These are phyloP conservation scores for Aspergillus indologenus DNA, from an alignment of 495 filamentous ascomycete species.

Conservation along the genomic window DNA sequence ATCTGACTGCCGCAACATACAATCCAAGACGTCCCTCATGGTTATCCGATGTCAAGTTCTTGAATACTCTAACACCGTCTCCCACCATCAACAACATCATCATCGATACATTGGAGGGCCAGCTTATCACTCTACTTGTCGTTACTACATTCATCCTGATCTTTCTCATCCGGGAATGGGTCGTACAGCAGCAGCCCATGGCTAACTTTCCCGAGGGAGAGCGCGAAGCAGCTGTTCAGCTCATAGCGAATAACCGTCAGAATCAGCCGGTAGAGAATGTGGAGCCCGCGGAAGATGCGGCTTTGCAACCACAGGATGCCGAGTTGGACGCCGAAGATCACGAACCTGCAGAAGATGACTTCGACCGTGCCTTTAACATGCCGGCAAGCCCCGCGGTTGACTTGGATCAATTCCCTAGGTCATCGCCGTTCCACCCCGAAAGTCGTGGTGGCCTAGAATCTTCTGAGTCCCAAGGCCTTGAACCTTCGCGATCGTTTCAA, in stretches of 20 bases:
- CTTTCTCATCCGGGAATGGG: slow-evolving; percentile 95
- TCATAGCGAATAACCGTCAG: slow-evolving; percentile 40
- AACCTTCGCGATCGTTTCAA: slow-evolving; percentile 3
- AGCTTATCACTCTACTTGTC: slow-evolving; percentile 85
- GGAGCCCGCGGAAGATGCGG: slow-evolving; percentile 4
- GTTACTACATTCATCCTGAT: slow-evolving; percentile 91
- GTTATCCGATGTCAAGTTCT: slow-evolving; percentile 69
- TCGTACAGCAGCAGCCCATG: slow-evolving; percentile 93
- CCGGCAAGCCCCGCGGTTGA: background rate
- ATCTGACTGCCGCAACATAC: slow-evolving; percentile 21
- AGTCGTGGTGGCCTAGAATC: slow-evolving; percentile 11
- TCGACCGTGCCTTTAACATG: background rate
- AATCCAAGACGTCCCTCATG: slow-evolving; percentile 43
- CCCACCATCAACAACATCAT: slow-evolving; percentile 73
- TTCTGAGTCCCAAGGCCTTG: slow-evolving; percentile 6
- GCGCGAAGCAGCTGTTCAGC: slow-evolving; percentile 38
- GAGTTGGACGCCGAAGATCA: slow-evolving; percentile 12
- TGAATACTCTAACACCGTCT: slow-evolving; percentile 70
- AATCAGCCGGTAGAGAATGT: slow-evolving; percentile 21
- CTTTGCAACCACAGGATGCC: slow-evolving; percentile 8
- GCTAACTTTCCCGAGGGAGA: slow-evolving; percentile 56
- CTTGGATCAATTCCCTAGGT: background rate
- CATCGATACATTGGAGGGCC: slow-evolving; percentile 84
- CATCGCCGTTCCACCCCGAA: slow-evolving; percentile 7
- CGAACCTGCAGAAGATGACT: background rate